phyloP scores from a whole-genome alignment of 345 rosid genomes.

The Chamaenerion angustifolium region DNA sequence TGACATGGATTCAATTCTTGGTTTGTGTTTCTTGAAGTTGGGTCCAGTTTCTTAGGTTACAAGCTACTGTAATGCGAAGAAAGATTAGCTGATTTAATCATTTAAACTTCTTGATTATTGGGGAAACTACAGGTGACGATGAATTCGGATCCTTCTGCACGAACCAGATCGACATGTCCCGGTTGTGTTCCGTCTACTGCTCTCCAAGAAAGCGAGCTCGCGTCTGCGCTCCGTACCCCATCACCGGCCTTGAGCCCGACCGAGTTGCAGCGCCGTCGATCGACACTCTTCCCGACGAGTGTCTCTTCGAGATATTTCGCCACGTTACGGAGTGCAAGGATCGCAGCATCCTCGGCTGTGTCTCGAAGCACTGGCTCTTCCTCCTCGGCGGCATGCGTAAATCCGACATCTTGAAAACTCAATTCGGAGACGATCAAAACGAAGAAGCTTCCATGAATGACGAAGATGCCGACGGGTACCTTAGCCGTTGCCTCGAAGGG shows the following conservation, averaged over 20 bases:
- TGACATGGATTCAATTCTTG: background rate
- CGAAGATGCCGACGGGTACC: constrained; percentile 39
- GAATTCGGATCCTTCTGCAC: constrained; percentile 37
- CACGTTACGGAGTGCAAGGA: constrained; percentile 38
- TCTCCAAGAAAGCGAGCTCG: constrained; percentile 63
- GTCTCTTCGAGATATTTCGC: constrained; percentile 63
- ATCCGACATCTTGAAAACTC: constrained; percentile 22
- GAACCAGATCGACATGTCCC: constrained; percentile 25
- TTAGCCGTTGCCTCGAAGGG: constrained; percentile 55
- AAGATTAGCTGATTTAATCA: background rate
- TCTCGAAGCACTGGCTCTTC: constrained; percentile 59
- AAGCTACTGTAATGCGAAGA: background rate
- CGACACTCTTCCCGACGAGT: constrained; percentile 58
- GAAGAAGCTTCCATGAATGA: constrained; percentile 10
- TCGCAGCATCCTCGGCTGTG: constrained; percentile 44
- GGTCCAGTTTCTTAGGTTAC: background rate
- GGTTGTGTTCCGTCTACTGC: constrained; percentile 27
- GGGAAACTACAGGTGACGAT: constrained; percentile 40
- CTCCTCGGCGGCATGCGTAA: constrained; percentile 38
- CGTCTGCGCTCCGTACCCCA: constrained; percentile 18
- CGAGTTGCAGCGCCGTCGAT: constrained; percentile 32
- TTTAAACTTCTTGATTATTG: constrained; percentile 7
- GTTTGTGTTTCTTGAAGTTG: background rate
- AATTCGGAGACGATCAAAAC: constrained; percentile 24
- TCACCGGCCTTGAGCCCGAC: constrained; percentile 14